Evolutionary conservation across 257 asterid species (phyloP).

Genomic region (Rauvolfia tetraphylla): DNA sequence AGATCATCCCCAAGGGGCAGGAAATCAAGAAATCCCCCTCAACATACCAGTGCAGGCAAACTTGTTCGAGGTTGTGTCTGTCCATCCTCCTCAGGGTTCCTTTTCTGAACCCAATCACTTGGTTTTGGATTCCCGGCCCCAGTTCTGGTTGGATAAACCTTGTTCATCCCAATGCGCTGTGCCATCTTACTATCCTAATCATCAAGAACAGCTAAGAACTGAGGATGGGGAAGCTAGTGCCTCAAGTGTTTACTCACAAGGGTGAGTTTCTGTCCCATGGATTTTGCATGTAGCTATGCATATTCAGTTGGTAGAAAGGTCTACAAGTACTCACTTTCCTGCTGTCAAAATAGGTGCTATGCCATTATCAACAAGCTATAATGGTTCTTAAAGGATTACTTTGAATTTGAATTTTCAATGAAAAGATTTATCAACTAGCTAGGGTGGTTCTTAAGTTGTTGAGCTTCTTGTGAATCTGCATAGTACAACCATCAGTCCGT

Average conservation of each 20-base stretch:
- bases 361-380: background rate
- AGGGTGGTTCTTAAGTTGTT: too few relatives aligned
- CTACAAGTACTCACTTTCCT: background rate
- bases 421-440: background rate
- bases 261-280: constrained; percentile 41
- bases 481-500: background rate
- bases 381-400: background rate
- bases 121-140: constrained; percentile 38
- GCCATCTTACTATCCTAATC: constrained; percentile 35
- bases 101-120: constrained; percentile 47
- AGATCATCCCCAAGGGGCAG: constrained; percentile 37
- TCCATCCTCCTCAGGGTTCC: constrained; percentile 41
- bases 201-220: constrained; percentile 39
- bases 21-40: constrained; percentile 37
- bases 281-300: background rate
- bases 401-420: background rate
- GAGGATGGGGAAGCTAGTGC: constrained; percentile 44
- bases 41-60: constrained; percentile 47
- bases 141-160: constrained; percentile 44
- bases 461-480: background rate
- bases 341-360: background rate
- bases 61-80: constrained; percentile 42
- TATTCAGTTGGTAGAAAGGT: background rate
- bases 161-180: constrained; percentile 40
- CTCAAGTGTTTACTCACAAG: constrained; percentile 65